Evolutionary conservation across 2,329 filamentous ascomycete species (phyloP), one percentile per base, ranked within the genome.

Genomic region (Beauveria medogensis): DNA sequence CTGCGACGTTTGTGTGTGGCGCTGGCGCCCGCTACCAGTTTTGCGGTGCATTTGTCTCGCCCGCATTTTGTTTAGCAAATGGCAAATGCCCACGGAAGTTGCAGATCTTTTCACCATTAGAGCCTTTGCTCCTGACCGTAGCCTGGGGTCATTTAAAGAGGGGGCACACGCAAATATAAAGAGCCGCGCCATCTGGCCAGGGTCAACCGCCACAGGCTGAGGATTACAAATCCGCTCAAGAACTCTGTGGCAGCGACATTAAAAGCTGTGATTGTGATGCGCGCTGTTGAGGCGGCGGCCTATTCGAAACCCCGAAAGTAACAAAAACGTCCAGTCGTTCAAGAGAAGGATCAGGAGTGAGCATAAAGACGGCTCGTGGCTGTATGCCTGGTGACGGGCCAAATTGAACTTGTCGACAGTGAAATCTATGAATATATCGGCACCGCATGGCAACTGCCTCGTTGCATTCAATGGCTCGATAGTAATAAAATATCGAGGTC

Each of bases 151-250:
- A 18, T 34, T 4, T 3, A 30, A 26, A 28, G 44, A 34, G 20
- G 52, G 52, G 54, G 7, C 20, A 43, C 44, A 58, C 46, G 55
- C 37, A 58, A 43, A 58, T 43, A 51, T 58, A 26, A 58, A 30
- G 46, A 50, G 24, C 55, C 55, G 34, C 46, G 46, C 47, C 46
- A 41, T 57, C 54, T 40, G 30, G 12, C 18, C 28, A 28, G 41
- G 54, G n/a, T 53, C n/a, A 26, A 37, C 26, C 34, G 46, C 55
- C 55, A 51, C 55, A 22, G 10, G 28, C 18, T 16, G 51, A 12
- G n/a, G n/a, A 48, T 56, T 30, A 48, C 54, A 56, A 56, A 48
- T 18, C 16, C 20, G 43, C 12, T 20, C n/a, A 9, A 47, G 14
- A 37, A 16, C 12, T n/a, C 2, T 12, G 14, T 30, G 30, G 54